phyloP scores from a whole-genome alignment of 202 grass and related monocot species.

The Carex arenaria region DNA sequence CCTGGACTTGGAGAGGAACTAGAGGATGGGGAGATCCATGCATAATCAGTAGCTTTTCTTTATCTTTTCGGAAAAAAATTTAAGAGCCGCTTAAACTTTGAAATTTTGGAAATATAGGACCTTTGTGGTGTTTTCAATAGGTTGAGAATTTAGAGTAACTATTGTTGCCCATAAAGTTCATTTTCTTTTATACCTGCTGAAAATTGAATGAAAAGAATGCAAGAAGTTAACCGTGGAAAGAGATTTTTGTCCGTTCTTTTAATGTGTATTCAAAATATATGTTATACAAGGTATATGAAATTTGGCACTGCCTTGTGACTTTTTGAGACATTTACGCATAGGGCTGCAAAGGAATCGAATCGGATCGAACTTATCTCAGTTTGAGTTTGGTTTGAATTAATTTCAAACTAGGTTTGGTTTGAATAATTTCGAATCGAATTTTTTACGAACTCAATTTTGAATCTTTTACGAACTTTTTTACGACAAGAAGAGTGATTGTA shows the following conservation, averaged over 20 bases:
- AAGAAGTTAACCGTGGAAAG: neutral
- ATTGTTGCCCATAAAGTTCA: neutral
- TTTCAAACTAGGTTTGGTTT: too few relatives aligned
- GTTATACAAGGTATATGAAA: too few relatives aligned
- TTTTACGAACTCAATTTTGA: too few relatives aligned
- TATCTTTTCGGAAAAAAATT: neutral
- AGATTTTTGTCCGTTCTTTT: neutral
- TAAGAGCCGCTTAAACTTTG: neutral
- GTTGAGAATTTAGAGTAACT: neutral
- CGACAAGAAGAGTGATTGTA: too few relatives aligned
- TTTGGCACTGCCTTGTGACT: too few relatives aligned
- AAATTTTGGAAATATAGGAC: neutral
- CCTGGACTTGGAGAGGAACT: slow-evolving; percentile 22
- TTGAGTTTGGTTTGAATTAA: too few relatives aligned
- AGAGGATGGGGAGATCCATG: slow-evolving; percentile 79
- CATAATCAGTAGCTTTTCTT: neutral
- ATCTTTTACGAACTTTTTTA: too few relatives aligned
- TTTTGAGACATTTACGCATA: too few relatives aligned
- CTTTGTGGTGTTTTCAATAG: neutral
- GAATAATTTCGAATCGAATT: too few relatives aligned
- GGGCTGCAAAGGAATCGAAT: too few relatives aligned
- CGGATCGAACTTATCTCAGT: too few relatives aligned
- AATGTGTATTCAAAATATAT: too few relatives aligned
- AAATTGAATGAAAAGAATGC: neutral
- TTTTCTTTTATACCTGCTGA: neutral